Evolutionary conservation across 2,329 filamentous ascomycete genomes (phyloP).

Genomic region (Cercospora zeina): DNA sequence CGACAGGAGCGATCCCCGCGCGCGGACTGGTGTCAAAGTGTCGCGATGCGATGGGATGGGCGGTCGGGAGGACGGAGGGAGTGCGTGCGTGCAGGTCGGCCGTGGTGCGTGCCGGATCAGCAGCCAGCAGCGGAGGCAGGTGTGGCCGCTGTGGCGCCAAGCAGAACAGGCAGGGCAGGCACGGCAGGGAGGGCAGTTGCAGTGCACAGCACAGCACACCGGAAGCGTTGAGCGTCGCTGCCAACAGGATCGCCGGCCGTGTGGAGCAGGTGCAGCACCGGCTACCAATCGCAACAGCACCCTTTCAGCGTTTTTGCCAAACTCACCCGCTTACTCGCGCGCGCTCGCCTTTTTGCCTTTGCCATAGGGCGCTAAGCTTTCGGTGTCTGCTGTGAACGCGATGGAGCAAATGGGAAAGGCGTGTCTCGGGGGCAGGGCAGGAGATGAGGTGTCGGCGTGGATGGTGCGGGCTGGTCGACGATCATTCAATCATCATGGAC

Average conservation of each 20-base stretch:
- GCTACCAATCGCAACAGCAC: constrained; percentile 15
- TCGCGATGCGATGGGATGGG: neutral
- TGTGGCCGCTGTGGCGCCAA: constrained; percentile 8
- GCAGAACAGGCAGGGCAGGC: neutral
- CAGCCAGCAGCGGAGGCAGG: too few species aligned
- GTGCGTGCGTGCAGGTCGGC: too few species aligned
- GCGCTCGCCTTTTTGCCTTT: constrained; percentile 12
- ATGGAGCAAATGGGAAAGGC: constrained; percentile 21
- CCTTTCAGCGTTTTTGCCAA: constrained; percentile 11
- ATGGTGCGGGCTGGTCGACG: neutral
- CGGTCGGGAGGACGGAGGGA: neutral
- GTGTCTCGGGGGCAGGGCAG: constrained; percentile 19
- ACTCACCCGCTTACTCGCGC: constrained; percentile 22
- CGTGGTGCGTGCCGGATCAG: constrained; percentile 3
- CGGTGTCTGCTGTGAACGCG: constrained; percentile 14
- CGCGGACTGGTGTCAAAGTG: constrained; percentile 3
- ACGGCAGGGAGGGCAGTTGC: too few species aligned
- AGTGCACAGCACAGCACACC: neutral
- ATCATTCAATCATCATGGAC: neutral
- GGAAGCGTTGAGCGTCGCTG: constrained; percentile 19
- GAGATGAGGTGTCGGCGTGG: constrained; percentile 8
- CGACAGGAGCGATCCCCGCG: constrained; percentile 11
- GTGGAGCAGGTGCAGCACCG: constrained; percentile 16
- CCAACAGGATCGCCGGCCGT: constrained; percentile 5
- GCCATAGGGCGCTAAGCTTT: constrained; percentile 23